phyloP scores from a whole-genome alignment of 768 basidiomycete species.

The Suillus paluster region DNA sequence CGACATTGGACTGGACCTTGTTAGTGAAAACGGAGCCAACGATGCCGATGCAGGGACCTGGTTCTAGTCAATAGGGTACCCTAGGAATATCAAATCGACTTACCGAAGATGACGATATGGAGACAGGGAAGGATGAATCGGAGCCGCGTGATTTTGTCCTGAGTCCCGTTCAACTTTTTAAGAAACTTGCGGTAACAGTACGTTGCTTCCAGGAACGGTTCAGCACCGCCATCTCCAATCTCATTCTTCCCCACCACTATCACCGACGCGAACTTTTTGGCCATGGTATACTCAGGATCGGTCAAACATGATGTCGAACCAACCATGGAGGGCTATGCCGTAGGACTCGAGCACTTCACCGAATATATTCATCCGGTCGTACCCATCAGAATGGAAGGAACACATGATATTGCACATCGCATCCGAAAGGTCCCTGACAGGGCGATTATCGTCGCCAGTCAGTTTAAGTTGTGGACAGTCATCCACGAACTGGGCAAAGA shows the following conservation, averaged over 20 bases:
- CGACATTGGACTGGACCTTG: background rate
- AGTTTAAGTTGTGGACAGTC: no score
- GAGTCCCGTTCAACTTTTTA: slow-evolving; percentile 1
- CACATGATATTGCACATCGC: slow-evolving; percentile 14
- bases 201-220: slow-evolving; percentile 29
- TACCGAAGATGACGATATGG: slow-evolving; percentile 4
- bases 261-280: slow-evolving; percentile 17
- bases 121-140: background rate
- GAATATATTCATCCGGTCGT: slow-evolving; percentile 7
- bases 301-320: slow-evolving; percentile 15
- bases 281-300: slow-evolving; percentile 11
- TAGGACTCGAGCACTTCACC: background rate
- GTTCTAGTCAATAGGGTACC: background rate
- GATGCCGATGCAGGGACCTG: background rate
- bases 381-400: slow-evolving; percentile 18
- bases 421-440: slow-evolving; percentile 20
- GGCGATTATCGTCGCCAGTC: background rate
- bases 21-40: slow-evolving; percentile 5
- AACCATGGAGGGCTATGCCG: slow-evolving; percentile 8
- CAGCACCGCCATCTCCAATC: slow-evolving; percentile 22
- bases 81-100: background rate
- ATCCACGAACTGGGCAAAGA: no score
- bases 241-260: slow-evolving; percentile 26
- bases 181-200: slow-evolving; percentile 19
- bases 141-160: background rate